phyloP scores from a whole-genome alignment of 1,139 yeast species.

The Scheffersomyces illinoinensis region DNA sequence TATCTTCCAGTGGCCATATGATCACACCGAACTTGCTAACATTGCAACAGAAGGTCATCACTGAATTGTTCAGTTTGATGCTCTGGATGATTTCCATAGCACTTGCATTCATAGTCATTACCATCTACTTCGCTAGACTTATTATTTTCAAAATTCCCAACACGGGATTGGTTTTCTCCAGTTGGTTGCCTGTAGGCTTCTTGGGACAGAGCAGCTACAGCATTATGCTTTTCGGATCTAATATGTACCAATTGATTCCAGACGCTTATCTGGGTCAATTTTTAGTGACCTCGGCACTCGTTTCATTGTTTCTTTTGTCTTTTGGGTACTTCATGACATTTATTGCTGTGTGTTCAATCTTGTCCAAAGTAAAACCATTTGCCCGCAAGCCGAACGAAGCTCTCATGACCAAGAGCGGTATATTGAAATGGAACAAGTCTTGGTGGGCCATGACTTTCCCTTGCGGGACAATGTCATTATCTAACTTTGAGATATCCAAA shows the following conservation, averaged over 20 bases:
- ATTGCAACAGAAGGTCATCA: conserved; percentile 44
- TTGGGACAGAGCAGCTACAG: conserved; percentile 84
- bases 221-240: conserved; percentile 56
- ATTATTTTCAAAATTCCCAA: conserved; percentile 62
- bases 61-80: conserved; percentile 55
- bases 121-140: conserved; percentile 60
- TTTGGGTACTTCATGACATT: conserved; percentile 26
- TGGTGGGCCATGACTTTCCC: conserved; percentile 95
- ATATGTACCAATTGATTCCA: conserved; percentile 19
- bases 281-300: conserved; percentile 18
- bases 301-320: conserved; percentile 16
- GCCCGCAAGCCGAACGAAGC: conserved; percentile 16
- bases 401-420: conserved; percentile 10
- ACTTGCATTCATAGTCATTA: conserved; percentile 53
- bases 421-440: conserved; percentile 52
- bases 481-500: conserved; percentile 51
- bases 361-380: conserved; percentile 22
- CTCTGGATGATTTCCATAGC: conserved; percentile 70
- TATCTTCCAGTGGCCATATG: conserved; percentile 64
- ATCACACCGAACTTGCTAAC: conserved; percentile 47
- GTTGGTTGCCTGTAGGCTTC: conserved; percentile 61
- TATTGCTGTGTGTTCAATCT: conserved; percentile 17
- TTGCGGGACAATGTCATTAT: conserved; percentile 75
- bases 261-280: neutral
- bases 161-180: conserved; percentile 43